A percentile compares a stretch with the other conserved stretches of the same genome.
Conservation (phyloP, 768 basidiomycete species). For the Psilocybe tampanensis region DNA sequence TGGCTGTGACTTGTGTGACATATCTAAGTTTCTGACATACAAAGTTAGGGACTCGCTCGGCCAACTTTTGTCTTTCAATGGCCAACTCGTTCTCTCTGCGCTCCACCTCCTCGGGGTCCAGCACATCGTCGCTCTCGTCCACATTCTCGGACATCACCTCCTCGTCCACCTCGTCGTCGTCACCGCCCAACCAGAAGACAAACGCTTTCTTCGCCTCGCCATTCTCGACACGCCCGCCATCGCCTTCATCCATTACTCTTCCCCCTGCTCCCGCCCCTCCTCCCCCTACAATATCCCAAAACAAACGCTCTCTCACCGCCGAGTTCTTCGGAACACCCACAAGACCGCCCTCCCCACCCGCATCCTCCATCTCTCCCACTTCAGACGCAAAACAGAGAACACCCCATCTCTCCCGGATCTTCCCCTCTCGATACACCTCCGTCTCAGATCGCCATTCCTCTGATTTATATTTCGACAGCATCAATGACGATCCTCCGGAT, state of each 20-base stretch:
- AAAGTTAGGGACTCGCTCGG: too few species aligned
- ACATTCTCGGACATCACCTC: slow-evolving; percentile 40
- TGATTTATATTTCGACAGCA: slow-evolving; percentile 18
- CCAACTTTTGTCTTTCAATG: too few species aligned
- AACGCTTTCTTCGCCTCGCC: slow-evolving; percentile 50
- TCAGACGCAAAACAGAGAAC: slow-evolving; percentile 15
- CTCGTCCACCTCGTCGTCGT: slow-evolving; percentile 25
- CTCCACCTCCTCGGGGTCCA: slow-evolving; percentile 28
- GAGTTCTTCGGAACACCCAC: slow-evolving; percentile 33
- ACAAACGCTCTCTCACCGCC: slow-evolving; percentile 26
- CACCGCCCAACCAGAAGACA: slow-evolving; percentile 42
- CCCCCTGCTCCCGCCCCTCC: too few species aligned
- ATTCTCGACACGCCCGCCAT: slow-evolving; percentile 41
- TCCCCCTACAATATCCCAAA: slow-evolving; percentile 16
- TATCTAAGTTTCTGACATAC: too few species aligned
- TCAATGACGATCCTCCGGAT: slow-evolving; percentile 10
- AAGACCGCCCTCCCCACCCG: slow-evolving; percentile 24
- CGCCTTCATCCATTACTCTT: slow-evolving; percentile 26
- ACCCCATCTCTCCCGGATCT: slow-evolving; percentile 35
- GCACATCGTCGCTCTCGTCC: slow-evolving; percentile 38
- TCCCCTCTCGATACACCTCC: slow-evolving; percentile 42
- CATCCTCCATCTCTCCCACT: slow-evolving; percentile 5
- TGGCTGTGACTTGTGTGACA: too few species aligned
- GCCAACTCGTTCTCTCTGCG: slow-evolving; percentile 5
- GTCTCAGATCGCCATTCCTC: slow-evolving; percentile 16